Evolutionary conservation across 169 alveolate genomes (phyloP).

Genomic region (Plasmodium billcollinsi): DNA sequence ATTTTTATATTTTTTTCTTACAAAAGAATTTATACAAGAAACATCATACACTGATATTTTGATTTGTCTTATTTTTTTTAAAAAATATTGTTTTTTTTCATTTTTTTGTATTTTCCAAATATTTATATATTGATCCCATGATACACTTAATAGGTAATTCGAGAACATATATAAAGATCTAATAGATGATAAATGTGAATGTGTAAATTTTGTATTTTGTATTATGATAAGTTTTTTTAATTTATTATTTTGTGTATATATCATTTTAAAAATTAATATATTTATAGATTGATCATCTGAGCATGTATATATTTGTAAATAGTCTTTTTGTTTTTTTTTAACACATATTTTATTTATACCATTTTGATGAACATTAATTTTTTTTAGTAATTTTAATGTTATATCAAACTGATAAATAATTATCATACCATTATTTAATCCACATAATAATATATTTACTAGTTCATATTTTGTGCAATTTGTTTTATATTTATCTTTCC

Average conservation of each 20-base stretch:
- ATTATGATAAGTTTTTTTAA: background rate
- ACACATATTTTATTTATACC: constrained; percentile 56
- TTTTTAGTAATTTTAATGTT: constrained; percentile 15
- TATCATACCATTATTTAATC: constrained; percentile 47
- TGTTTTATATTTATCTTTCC: background rate
- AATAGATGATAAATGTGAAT: constrained; percentile 61
- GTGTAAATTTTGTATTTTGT: constrained; percentile 20
- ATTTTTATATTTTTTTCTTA: constrained; percentile 15
- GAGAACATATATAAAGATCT: constrained; percentile 35
- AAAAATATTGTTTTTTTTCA: background rate
- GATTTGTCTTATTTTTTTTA: constrained; percentile 1
- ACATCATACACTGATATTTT: constrained; percentile 74
- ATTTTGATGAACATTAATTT: constrained; percentile 46
- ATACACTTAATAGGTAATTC: constrained; percentile 21
- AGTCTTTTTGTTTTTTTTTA: constrained; percentile 8
- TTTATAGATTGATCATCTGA: constrained; percentile 73
- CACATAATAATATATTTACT: constrained; percentile 29
- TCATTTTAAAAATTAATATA: constrained; percentile 25
- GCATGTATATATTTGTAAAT: constrained; percentile 30
- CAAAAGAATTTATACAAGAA: constrained; percentile 35
- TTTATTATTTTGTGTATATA: background rate
- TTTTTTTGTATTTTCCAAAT: constrained; percentile 34
- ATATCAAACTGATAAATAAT: constrained; percentile 17
- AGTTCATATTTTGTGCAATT: background rate
- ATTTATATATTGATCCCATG: constrained; percentile 69